phyloP scores from a whole-genome alignment of 345 rosid genomes.

The Hevea brasiliensis region DNA sequence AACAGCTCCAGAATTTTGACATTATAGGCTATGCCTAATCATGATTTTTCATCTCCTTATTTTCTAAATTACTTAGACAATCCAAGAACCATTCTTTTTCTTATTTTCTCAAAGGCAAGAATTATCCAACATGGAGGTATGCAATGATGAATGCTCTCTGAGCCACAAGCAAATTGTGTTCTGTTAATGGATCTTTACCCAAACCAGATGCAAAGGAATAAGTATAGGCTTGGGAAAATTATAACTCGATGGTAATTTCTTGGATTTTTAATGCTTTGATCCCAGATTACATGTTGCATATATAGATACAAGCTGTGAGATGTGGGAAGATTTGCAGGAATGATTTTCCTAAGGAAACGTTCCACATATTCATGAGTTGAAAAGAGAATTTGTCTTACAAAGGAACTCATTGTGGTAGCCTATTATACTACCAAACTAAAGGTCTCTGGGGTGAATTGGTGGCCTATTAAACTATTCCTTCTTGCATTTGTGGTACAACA shows the following conservation, averaged over 20 bases:
- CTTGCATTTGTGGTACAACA: background rate
- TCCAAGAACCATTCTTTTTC: no score
- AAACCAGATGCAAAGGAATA: background rate
- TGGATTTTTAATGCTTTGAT: constrained; percentile 11
- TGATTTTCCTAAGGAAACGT: constrained; percentile 9
- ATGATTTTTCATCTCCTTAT: background rate
- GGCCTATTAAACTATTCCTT: background rate
- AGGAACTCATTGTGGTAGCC: background rate
- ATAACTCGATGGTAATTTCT: background rate
- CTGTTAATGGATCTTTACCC: background rate
- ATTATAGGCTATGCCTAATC: background rate
- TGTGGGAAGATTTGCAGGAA: constrained; percentile 2
- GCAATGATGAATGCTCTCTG: background rate
- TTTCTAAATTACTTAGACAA: background rate
- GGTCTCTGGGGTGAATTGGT: background rate
- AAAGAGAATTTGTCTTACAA: background rate
- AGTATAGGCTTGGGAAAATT: background rate
- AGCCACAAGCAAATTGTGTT: constrained; percentile 10
- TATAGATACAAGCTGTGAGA: background rate
- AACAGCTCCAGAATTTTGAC: background rate
- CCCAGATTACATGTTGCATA: background rate
- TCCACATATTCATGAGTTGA: background rate
- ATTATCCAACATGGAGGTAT: background rate
- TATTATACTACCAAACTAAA: constrained; percentile 10
- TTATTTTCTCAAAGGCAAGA: constrained; percentile 3